These are phyloP conservation scores for Gnomoniopsis smithogilvyi DNA, from an alignment of 2,329 filamentous ascomycete species.

Conservation along the genomic window DNA sequence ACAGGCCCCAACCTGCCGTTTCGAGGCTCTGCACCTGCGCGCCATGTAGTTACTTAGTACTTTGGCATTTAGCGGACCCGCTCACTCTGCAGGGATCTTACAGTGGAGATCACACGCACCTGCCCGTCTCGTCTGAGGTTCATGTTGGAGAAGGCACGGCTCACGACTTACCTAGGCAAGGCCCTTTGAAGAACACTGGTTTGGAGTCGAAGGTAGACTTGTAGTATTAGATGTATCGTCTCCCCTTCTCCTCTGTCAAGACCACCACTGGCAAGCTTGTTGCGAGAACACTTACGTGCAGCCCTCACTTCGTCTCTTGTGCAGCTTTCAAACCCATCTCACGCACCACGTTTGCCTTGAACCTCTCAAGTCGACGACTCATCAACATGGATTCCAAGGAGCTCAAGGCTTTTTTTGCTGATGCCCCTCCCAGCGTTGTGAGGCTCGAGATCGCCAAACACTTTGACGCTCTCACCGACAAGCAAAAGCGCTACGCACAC, in stretches of 20 bases:
- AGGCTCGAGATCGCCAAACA: slow-evolving; percentile 88
- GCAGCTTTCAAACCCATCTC: neutral
- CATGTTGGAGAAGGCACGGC: no score
- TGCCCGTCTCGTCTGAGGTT: no score
- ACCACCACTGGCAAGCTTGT: slow-evolving; percentile 15
- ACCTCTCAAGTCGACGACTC: slow-evolving; percentile 15
- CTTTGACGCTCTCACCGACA: slow-evolving; percentile 72
- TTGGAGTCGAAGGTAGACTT: slow-evolving; percentile 2
- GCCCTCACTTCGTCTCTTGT: neutral
- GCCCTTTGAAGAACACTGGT: neutral
- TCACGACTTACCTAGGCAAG: neutral
- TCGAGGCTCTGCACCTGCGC: no score
- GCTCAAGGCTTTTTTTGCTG: slow-evolving; percentile 78
- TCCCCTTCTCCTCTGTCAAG: slow-evolving; percentile 11
- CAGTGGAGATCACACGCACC: no score
- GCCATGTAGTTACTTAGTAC: no score
- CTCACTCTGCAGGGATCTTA: no score
- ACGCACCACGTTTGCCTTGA: neutral
- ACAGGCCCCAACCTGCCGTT: no score
- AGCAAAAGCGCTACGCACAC: slow-evolving; percentile 88
- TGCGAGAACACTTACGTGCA: slow-evolving; percentile 3
- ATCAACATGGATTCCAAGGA: slow-evolving; percentile 57
- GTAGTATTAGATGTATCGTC: slow-evolving; percentile 16
- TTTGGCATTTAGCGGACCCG: no score
- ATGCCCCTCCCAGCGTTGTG: slow-evolving; percentile 85